phyloP scores from a whole-genome alignment of 306 rosid genomes.

The Castanea sativa region DNA sequence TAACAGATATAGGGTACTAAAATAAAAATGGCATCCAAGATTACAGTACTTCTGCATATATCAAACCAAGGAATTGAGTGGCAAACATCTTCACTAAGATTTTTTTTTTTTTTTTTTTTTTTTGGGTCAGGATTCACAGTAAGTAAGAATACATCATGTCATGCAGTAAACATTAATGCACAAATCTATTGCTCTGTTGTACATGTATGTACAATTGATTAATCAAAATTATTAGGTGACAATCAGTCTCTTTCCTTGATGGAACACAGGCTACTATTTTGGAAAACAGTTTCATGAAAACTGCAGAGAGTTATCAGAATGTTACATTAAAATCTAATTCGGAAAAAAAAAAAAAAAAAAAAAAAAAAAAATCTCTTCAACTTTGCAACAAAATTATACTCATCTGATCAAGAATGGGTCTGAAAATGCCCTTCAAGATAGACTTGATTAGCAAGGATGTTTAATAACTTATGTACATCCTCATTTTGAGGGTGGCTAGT shows the following conservation, averaged over 20 bases:
- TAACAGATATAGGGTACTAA: not conserved
- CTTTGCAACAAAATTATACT: not conserved
- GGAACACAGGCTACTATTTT: not conserved
- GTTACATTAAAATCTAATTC: not conserved
- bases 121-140: not conserved
- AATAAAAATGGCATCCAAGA: not conserved
- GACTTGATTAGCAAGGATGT: conserved; percentile 46
- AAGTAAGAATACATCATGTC: not conserved
- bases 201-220: not conserved
- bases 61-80: not conserved
- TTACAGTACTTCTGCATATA: not conserved
- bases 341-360: not conserved
- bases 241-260: not conserved
- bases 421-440: conserved; percentile 36
- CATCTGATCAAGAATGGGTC: conserved; percentile 28
- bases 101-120: not conserved
- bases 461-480: conserved; percentile 44
- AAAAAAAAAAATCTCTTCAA: not conserved
- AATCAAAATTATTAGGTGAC: not conserved
- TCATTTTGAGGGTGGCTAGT: conserved; percentile 53
- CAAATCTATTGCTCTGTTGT: not conserved
- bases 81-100: not conserved
- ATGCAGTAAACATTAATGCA: not conserved
- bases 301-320: not conserved
- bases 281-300: not conserved